Conservation (phyloP, 306 rosid genomes). For the Ormosia emarginata region DNA sequence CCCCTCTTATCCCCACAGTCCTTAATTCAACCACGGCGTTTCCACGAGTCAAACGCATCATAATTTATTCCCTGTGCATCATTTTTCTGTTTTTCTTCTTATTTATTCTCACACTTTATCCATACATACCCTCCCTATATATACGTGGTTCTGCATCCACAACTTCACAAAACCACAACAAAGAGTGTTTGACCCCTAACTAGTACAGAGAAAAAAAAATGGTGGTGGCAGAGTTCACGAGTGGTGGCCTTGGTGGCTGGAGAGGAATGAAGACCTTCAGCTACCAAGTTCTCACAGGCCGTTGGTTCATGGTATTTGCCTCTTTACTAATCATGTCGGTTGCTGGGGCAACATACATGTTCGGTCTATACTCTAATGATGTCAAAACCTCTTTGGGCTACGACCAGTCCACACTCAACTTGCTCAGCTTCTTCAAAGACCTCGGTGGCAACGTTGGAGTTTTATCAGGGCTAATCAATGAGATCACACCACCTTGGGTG, state of each 20-base stretch:
- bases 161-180: neutral
- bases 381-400: constrained; percentile 56
- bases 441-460: constrained; percentile 67
- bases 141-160: neutral
- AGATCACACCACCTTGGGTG: constrained; percentile 65
- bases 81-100: neutral
- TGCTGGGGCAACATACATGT: constrained; percentile 72
- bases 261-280: constrained; percentile 18
- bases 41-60: neutral
- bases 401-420: constrained; percentile 70
- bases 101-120: neutral
- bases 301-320: constrained; percentile 81
- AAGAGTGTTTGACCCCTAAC: neutral
- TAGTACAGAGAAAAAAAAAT: neutral
- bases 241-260: constrained; percentile 3
- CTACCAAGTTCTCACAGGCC: constrained; percentile 46
- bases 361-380: constrained; percentile 53
- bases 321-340: constrained; percentile 60
- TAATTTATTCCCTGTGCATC: neutral
- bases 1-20: neutral
- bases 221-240: constrained; percentile 22
- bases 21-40: neutral
- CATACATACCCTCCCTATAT: neutral
- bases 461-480: constrained; percentile 60
- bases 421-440: constrained; percentile 81